Conservation (phyloP, 208 protist genomes). For the Polymyxa betae region DNA sequence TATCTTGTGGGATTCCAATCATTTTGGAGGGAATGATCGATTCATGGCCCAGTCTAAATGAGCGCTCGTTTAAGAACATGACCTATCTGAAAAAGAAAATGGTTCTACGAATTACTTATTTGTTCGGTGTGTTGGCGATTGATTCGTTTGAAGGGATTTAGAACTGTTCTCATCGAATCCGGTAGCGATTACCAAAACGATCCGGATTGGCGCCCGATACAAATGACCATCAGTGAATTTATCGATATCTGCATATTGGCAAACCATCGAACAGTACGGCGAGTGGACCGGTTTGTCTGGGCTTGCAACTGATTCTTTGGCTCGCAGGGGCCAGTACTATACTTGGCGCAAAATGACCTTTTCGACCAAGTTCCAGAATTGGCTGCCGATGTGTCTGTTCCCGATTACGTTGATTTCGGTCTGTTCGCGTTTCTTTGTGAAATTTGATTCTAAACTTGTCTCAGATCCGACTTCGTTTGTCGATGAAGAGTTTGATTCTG, state of each 20-base stretch:
- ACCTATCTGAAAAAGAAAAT: neutral
- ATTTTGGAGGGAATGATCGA: neutral
- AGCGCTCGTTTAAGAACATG: neutral
- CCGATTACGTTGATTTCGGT: constrained; percentile 32
- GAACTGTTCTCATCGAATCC: neutral
- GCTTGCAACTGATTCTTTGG: neutral
- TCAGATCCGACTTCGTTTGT: neutral
- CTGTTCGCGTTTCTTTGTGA: constrained; percentile 1
- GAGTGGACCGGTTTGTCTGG: neutral
- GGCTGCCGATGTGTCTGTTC: neutral
- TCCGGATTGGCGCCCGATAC: constrained; percentile 12
- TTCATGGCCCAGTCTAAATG: neutral
- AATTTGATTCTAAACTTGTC: neutral
- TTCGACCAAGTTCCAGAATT: constrained; percentile 50
- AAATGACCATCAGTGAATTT: constrained; percentile 42
- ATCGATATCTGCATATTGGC: neutral
- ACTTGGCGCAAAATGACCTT: constrained; percentile 25
- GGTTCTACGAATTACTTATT: neutral
- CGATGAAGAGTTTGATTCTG: neutral
- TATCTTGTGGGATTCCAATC: neutral
- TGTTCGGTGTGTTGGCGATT: neutral
- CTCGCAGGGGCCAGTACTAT: neutral
- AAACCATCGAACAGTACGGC: neutral
- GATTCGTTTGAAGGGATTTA: neutral
- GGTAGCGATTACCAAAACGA: neutral